These are phyloP conservation scores for Phyllosticta citrichinensis DNA, from an alignment of 2,329 filamentous ascomycete species.

Conservation along the genomic window DNA sequence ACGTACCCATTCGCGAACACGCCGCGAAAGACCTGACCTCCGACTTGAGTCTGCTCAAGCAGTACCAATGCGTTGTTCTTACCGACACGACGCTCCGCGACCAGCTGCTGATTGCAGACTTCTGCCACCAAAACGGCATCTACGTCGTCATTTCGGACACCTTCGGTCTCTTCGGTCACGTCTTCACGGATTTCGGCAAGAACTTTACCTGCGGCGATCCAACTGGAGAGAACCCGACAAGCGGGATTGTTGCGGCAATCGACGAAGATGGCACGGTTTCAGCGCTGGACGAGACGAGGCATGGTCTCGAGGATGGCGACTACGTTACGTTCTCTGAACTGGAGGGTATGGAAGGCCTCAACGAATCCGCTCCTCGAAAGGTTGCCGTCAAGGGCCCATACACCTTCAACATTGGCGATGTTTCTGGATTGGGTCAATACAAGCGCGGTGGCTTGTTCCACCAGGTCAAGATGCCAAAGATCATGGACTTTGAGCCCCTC, in stretches of 20 bases:
- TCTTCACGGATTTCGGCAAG: constrained; percentile 96
- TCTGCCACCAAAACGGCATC: constrained; percentile 88
- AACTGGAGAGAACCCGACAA: constrained; percentile 79
- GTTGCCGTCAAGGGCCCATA: constrained; percentile 90
- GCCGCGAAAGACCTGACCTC: constrained; percentile 53
- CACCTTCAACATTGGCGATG: constrained; percentile 93
- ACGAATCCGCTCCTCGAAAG: constrained; percentile 75
- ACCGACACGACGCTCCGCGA: constrained; percentile 73
- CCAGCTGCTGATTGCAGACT: constrained; percentile 79
- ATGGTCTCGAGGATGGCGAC: constrained; percentile 92
- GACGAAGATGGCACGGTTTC: constrained; percentile 86
- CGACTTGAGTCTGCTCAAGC: constrained; percentile 72
- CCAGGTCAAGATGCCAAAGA: constrained; percentile 98
- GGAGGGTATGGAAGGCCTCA: constrained; percentile 83
- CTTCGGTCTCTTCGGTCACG: constrained; percentile 85
- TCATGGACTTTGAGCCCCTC: constrained; percentile 78
- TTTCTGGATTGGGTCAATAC: constrained; percentile 78
- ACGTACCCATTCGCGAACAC: constrained; percentile 81
- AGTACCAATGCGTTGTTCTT: constrained; percentile 86
- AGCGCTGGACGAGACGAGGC: constrained; percentile 84
- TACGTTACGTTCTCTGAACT: constrained; percentile 92
- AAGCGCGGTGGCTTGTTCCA: constrained; percentile 79
- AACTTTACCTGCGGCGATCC: constrained; percentile 85
- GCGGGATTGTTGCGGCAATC: constrained; percentile 82
- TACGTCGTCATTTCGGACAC: constrained; percentile 82